These are phyloP conservation scores for Pisolithus tinctorius DNA, from an alignment of 768 basidiomycete species.

Conservation along the genomic window DNA sequence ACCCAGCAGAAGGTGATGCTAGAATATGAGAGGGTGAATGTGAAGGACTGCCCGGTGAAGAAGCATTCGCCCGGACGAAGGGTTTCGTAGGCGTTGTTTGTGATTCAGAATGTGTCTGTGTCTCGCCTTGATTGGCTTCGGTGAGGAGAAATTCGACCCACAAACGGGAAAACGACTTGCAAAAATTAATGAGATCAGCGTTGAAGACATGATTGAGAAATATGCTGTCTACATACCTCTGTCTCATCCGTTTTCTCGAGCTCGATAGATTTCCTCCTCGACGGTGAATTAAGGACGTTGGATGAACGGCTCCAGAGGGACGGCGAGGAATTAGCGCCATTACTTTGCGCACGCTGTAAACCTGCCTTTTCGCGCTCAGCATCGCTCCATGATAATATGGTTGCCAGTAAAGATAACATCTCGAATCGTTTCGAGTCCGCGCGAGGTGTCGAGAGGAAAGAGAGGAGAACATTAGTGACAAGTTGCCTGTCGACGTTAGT, in stretches of 20 bases:
- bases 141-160: slow-evolving; percentile 98
- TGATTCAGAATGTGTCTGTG: slow-evolving; percentile 18
- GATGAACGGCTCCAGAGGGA: slow-evolving; percentile 21
- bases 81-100: slow-evolving; percentile 7
- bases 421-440: slow-evolving; percentile 95
- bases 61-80: slow-evolving; percentile 14
- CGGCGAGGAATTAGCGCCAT: too few relatives aligned
- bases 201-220: background rate
- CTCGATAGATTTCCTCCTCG: slow-evolving; percentile 40
- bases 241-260: slow-evolving; percentile 79
- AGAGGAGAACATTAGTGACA: slow-evolving; percentile 89
- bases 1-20: slow-evolving; percentile 17
- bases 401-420: slow-evolving; percentile 84
- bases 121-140: slow-evolving; percentile 54
- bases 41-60: slow-evolving; percentile 34
- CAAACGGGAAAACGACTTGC: slow-evolving; percentile 89
- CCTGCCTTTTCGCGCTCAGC: slow-evolving; percentile 80
- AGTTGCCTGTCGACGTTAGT: slow-evolving; percentile 91
- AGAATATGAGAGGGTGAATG: slow-evolving; percentile 16
- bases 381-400: slow-evolving; percentile 91
- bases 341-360: slow-evolving; percentile 45
- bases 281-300: slow-evolving; percentile 22
- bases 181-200: background rate
- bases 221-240: slow-evolving; percentile 56
- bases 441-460: slow-evolving; percentile 85